Evolutionary conservation across 352 stramenopile genomes (phyloP).

Genomic region (Globisporangium canariense): DNA sequence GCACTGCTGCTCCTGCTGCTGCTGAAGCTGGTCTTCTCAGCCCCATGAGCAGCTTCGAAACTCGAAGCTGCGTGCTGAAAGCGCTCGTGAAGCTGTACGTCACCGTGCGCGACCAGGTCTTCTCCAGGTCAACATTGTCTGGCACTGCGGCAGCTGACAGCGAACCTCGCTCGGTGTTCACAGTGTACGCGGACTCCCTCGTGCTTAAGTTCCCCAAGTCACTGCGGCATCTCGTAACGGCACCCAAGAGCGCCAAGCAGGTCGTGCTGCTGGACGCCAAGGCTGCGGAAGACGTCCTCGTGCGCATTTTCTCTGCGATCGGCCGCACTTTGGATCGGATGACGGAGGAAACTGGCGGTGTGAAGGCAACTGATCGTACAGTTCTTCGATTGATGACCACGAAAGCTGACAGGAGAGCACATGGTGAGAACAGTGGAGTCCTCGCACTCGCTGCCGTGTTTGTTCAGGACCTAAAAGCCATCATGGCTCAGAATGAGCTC

Average conservation of each 20-base stretch:
- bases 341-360: constrained; percentile 2
- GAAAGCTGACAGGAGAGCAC: background rate
- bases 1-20: background rate
- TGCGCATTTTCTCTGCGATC: constrained; percentile 38
- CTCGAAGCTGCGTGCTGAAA: constrained; percentile 21
- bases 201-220: constrained; percentile 34
- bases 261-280: constrained; percentile 41
- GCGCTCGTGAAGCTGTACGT: constrained; percentile 36
- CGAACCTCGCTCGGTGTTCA: constrained; percentile 27
- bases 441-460: constrained; percentile 27
- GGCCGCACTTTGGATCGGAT: constrained; percentile 24
- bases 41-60: background rate
- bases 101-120: constrained; percentile 23
- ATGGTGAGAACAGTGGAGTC: constrained; percentile 17
- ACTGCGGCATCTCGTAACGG: constrained; percentile 30
- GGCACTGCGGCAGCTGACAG: background rate
- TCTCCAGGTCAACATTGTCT: background rate
- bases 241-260: constrained; percentile 21
- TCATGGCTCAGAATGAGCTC: constrained; percentile 28
- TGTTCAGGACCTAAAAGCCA: constrained; percentile 32
- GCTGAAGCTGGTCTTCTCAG: background rate
- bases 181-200: constrained; percentile 47
- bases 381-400: constrained; percentile 12
- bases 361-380: constrained; percentile 16
- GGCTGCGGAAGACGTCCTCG: constrained; percentile 35